Evolutionary conservation across 2,329 filamentous ascomycete genomes (phyloP).

Genomic region (Epichloe festucae): DNA sequence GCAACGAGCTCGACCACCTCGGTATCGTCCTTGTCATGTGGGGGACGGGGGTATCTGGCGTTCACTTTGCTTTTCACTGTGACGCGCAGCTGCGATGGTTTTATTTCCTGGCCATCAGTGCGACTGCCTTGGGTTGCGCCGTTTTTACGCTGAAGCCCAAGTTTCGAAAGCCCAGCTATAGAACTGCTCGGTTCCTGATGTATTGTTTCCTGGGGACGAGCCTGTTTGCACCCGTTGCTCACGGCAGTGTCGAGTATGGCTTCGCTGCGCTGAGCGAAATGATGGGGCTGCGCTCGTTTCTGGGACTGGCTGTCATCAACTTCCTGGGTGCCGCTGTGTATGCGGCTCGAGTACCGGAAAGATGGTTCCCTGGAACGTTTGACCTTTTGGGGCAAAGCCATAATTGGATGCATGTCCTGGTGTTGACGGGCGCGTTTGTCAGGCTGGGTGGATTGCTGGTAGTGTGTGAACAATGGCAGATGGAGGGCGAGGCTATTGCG

Average conservation of each 20-base stretch:
- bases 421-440: conserved; percentile 11
- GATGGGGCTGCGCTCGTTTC: conserved; percentile 14
- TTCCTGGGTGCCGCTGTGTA: conserved; percentile 12
- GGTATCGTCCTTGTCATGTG: conserved; percentile 12
- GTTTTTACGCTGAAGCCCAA: conserved; percentile 14
- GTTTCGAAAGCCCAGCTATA: conserved; percentile 14
- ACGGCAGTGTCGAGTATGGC: conserved; percentile 11
- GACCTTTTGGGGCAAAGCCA: conserved; percentile 16
- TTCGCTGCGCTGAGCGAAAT: conserved; percentile 8
- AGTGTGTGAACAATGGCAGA: conserved; percentile 5
- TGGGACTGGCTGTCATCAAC: conserved; percentile 16
- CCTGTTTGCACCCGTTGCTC: conserved; percentile 13
- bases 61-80: conserved; percentile 16
- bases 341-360: conserved; percentile 13
- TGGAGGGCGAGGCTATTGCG: not conserved
- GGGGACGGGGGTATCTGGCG: conserved; percentile 12
- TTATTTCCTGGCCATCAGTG: conserved; percentile 11
- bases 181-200: conserved; percentile 13
- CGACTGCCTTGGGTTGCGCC: conserved; percentile 13
- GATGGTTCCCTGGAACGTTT: conserved; percentile 16
- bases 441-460: conserved; percentile 8
- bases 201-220: conserved; percentile 13
- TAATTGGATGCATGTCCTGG: conserved; percentile 15
- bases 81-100: conserved; percentile 6
- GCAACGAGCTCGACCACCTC: conserved; percentile 18